Conservation (phyloP, 345 rosid genomes). For the Murraya koenigii region DNA sequence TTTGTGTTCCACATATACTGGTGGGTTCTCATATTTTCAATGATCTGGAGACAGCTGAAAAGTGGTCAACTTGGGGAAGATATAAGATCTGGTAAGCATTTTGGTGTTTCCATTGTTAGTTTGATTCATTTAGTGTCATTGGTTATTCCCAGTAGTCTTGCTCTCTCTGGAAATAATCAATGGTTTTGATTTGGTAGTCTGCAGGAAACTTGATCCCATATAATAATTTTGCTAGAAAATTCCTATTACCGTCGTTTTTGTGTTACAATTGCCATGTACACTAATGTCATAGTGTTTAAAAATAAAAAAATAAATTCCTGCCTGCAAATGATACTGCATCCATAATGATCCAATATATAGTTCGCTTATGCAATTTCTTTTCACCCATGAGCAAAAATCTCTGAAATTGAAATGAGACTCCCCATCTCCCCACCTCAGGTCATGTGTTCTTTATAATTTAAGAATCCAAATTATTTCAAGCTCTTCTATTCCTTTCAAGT, state of each 20-base stretch:
- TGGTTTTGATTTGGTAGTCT: background rate
- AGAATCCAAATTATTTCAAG: background rate
- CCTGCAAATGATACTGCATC: background rate
- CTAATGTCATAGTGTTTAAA: background rate
- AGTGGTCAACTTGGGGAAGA: slow-evolving; percentile 96
- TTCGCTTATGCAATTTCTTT: background rate
- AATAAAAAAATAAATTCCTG: background rate
- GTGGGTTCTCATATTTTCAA: slow-evolving; percentile 90
- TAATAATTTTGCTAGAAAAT: background rate
- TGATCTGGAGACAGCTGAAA: slow-evolving; percentile 76
- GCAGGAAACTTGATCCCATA: background rate
- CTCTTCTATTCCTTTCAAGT: background rate
- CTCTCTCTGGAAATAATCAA: background rate
- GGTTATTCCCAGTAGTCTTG: background rate
- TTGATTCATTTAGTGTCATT: background rate
- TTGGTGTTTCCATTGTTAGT: background rate
- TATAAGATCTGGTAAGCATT: slow-evolving; percentile 85
- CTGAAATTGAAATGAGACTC: background rate
- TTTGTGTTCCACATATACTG: slow-evolving; percentile 94
- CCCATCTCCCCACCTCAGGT: background rate
- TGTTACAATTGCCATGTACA: background rate
- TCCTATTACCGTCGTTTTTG: background rate
- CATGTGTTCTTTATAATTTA: background rate
- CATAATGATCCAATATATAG: background rate
- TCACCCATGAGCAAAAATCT: background rate